phyloP scores from a whole-genome alignment of 225 moss, liverwort and hornwort species.

The Bryum argenteum region DNA sequence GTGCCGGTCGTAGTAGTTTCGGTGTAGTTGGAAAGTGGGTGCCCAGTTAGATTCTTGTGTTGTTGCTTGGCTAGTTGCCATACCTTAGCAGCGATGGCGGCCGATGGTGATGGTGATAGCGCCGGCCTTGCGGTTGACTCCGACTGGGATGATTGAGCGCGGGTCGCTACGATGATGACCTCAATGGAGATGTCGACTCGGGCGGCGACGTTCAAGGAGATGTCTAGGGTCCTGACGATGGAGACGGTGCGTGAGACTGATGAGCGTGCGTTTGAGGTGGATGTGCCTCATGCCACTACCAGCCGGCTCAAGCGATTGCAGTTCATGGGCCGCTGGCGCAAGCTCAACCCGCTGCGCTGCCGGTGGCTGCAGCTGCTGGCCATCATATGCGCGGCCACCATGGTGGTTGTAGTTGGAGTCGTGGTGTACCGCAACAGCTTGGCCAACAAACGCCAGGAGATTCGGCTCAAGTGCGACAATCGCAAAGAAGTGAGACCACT shows the following conservation, averaged over 20 bases:
- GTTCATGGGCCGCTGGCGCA: conserved; percentile 35
- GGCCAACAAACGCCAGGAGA: conserved; percentile 47
- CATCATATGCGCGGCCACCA: conserved; percentile 31
- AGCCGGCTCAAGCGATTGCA: conserved; percentile 13
- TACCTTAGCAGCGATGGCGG: conserved; percentile 15
- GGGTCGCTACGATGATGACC: neutral
- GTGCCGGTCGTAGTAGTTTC: neutral
- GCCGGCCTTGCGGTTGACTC: neutral
- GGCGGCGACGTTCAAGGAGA: neutral
- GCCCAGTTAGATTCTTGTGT: too few species aligned
- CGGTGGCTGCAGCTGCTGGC: conserved; percentile 42
- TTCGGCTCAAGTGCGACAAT: conserved; percentile 57
- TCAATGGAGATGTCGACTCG: conserved; percentile 19
- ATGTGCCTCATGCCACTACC: too few species aligned
- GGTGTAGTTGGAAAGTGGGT: neutral
- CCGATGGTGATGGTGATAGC: neutral
- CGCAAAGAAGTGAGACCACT: conserved; percentile 41
- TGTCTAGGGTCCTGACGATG: conserved; percentile 17
- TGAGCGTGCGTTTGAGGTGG: neutral
- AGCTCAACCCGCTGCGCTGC: conserved; percentile 34
- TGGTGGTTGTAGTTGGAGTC: conserved; percentile 51
- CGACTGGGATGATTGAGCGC: conserved; percentile 25
- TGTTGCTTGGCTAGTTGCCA: too few species aligned
- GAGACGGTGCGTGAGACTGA: conserved; percentile 34
- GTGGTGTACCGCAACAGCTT: conserved; percentile 47